Percentiles rank a stretch among this genome's conserved stretches.
Evolutionary conservation across 768 basidiomycete species (phyloP).

Genomic region (Podaxis sp.): DNA sequence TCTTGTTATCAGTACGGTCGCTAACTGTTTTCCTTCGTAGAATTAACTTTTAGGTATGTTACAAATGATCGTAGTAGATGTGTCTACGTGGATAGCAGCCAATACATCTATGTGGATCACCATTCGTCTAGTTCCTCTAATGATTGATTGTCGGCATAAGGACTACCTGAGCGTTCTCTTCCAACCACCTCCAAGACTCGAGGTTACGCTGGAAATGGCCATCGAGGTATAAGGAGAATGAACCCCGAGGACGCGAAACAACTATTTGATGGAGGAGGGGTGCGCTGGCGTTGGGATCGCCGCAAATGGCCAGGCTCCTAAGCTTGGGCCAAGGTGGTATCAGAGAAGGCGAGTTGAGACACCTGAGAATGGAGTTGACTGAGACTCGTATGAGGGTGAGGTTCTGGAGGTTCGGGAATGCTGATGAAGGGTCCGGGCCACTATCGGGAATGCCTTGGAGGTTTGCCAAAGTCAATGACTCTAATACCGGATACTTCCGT

Average conservation of each 20-base stretch:
- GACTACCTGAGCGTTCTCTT: constrained; percentile 21
- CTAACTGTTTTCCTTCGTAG: neutral
- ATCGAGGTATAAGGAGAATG: constrained; percentile 24
- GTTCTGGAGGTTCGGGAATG: constrained; percentile 26
- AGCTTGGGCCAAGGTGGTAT: constrained; percentile 21
- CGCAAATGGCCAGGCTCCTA: constrained; percentile 20
- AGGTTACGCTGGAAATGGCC: constrained; percentile 18
- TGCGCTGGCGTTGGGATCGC: constrained; percentile 23
- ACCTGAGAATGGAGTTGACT: constrained; percentile 25
- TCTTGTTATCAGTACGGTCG: neutral
- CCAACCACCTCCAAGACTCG: constrained; percentile 28
- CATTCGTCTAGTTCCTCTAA: neutral
- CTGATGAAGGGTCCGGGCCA: constrained; percentile 13
- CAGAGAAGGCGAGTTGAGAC: constrained; percentile 15
- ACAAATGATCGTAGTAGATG: neutral
- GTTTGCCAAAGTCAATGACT: constrained; percentile 12
- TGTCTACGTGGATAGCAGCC: neutral
- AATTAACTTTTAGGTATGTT: neutral
- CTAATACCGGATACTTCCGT: constrained; percentile 11
- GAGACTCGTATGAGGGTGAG: constrained; percentile 22
- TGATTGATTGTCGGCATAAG: constrained; percentile 7
- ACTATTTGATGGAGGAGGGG: constrained; percentile 28
- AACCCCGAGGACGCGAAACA: constrained; percentile 17
- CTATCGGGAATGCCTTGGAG: neutral
- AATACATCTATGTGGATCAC: neutral